Evolutionary conservation across 495 filamentous ascomycete species (phyloP).

Genomic region (Eremomyces bilateralis): DNA sequence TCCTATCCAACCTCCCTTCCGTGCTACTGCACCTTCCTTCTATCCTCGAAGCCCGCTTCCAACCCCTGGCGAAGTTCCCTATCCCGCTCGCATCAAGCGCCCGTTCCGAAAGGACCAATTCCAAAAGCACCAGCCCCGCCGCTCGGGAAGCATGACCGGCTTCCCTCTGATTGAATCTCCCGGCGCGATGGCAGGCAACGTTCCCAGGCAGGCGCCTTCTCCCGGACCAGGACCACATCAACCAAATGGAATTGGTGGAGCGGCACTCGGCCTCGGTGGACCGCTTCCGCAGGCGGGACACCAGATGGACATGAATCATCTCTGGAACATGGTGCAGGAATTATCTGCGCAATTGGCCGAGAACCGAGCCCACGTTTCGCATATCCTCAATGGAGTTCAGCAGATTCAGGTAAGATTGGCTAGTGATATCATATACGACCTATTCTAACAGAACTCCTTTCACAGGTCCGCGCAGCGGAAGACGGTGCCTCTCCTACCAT

Average conservation of each 20-base stretch:
- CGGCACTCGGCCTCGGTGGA: conserved; percentile 3
- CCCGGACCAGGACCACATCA: background rate
- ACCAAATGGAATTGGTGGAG: background rate
- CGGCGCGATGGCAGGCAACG: background rate
- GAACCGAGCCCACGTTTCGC: conserved; percentile 54
- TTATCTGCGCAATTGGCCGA: conserved; percentile 53
- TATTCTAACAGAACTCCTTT: background rate
- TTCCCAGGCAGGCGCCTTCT: background rate
- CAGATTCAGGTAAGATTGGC: conserved; percentile 30
- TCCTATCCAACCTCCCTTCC: no score
- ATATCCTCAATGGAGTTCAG: conserved; percentile 46
- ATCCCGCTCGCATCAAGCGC: no score
- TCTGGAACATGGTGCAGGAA: conserved; percentile 66
- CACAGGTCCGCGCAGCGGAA: conserved; percentile 8
- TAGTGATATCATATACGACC: background rate
- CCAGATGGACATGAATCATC: conserved; percentile 69
- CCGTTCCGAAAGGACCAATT: no score
- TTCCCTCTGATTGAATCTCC: no score
- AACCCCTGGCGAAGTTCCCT: no score
- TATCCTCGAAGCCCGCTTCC: no score
- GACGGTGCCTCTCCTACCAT: conserved; percentile 9
- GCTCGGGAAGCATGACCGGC: no score
- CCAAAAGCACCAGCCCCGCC: no score
- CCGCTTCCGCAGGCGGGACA: conserved; percentile 33
- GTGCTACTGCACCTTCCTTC: no score